These are phyloP conservation scores for Kwoniella europaea DNA, from an alignment of 768 basidiomycete genomes.

Conservation along the genomic window DNA sequence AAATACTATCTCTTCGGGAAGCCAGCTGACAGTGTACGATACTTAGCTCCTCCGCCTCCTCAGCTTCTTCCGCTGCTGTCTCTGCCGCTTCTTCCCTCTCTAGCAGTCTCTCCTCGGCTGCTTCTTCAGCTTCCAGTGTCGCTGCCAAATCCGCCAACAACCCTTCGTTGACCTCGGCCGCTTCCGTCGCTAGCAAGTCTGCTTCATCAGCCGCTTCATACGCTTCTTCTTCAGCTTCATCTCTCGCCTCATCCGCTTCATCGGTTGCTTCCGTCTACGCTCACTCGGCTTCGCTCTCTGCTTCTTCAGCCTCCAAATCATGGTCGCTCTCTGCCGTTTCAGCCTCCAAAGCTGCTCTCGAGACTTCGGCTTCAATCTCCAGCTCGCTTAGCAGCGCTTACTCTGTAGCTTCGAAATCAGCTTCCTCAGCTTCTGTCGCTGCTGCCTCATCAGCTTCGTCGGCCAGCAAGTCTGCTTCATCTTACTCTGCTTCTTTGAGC, in stretches of 20 bases:
- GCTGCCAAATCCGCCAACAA: conserved; percentile 53
- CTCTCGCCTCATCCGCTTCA: conserved; percentile 53
- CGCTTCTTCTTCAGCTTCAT: conserved; percentile 54
- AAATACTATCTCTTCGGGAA: background rate
- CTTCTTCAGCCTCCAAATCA: conserved; percentile 44
- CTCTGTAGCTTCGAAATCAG: conserved; percentile 48
- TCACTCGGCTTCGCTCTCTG: conserved; percentile 50
- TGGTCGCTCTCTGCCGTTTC: conserved; percentile 47
- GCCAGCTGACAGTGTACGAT: background rate
- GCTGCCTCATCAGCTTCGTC: conserved; percentile 41
- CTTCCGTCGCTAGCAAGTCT: conserved; percentile 55
- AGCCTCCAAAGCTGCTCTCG: conserved; percentile 41
- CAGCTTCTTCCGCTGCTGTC: conserved; percentile 46
- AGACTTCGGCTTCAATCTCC: conserved; percentile 41
- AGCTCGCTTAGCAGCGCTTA: conserved; percentile 42
- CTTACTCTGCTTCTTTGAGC: conserved; percentile 50
- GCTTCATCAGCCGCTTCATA: conserved; percentile 50
- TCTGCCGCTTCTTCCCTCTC: conserved; percentile 53
- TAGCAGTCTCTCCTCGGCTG: conserved; percentile 48
- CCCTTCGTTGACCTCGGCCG: conserved; percentile 44
- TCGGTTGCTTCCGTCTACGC: conserved; percentile 48
- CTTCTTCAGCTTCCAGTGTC: conserved; percentile 47
- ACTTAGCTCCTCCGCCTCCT: conserved; percentile 54
- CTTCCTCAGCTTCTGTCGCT: conserved; percentile 38
- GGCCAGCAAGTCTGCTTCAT: conserved; percentile 43